Base-by-base conservation (phyloP, 2,329 filamentous ascomycete species). In the Sarocladium brachiariae region DNA sequence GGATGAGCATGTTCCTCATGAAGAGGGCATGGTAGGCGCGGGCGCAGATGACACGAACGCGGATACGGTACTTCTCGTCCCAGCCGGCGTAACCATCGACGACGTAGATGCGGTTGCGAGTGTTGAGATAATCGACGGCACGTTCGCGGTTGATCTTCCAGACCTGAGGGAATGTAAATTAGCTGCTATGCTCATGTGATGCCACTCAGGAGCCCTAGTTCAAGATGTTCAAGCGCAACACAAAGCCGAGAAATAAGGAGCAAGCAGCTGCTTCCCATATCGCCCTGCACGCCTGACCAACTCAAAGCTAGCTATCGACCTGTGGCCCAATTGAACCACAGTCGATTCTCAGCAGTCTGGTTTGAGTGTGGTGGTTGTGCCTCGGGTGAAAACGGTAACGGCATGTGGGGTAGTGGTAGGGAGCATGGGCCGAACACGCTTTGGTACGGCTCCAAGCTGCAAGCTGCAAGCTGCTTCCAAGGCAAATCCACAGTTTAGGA, bases 1-100 rank as follows among this genome's bases (percentile, higher is more conserved):
- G 87, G 77, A 99, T 99, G 67, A 99, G 87, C 93, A 99, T 99
- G 81, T 99, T 99, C 68, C 91, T 89, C 93, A 99, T 99, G 84
- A 99, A 99, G 58, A 99, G 83, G 56, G 93, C 93, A 81, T 99
- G 93, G 81, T 99, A 99, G 72, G 93, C 93, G 68, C 93, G 91
- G 59, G 93, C 93, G 76, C 93, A 99, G 67, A 99, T 91, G 58
- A 99, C 92, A 65, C 93, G 91, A 63, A 99, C 93, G 64, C 85
- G 88, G 75, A 99, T 97, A 60, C 91, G 83, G 80, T 99, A 99
- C 71, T 93, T 91, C 77, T 95, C 86, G 63, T 99, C 93, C 93
- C 93, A 99, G 70, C 93, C 93, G 59, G 93, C 93, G 68, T 86
- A 99, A 58, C 93, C 93, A 70, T 99, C 93, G 59, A 99, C 80